Evolutionary conservation across 169 alveolate genomes (phyloP).

Genomic region (Cryptosporidium viatorum): DNA sequence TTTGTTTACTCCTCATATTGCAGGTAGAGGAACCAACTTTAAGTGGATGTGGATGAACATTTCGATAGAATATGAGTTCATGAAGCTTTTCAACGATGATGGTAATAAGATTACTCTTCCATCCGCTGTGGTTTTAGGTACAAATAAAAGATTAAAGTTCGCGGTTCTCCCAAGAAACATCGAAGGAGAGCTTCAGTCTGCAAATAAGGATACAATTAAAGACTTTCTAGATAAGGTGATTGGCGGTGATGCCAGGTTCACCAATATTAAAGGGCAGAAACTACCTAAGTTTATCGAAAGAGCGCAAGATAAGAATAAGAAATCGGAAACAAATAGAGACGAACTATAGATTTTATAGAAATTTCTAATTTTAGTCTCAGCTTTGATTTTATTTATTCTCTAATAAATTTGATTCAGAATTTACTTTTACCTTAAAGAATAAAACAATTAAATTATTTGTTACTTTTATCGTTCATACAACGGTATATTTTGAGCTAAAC

Average conservation of each 20-base stretch:
- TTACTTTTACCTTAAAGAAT: too few species aligned
- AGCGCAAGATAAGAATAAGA: background rate
- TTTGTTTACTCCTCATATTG: slow-evolving; percentile 84
- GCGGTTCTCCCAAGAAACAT: slow-evolving; percentile 76
- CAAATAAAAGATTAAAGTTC: slow-evolving; percentile 85
- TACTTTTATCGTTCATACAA: background rate
- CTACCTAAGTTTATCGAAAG: slow-evolving; percentile 81
- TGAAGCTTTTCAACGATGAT: slow-evolving; percentile 79
- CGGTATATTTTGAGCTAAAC: too few species aligned
- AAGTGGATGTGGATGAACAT: slow-evolving; percentile 90
- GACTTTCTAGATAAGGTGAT: slow-evolving; percentile 85
- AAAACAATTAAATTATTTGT: background rate
- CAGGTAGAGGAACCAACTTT: slow-evolving; percentile 83
- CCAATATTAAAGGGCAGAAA: slow-evolving; percentile 82
- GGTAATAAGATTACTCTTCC: slow-evolving; percentile 79
- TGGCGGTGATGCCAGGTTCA: slow-evolving; percentile 88
- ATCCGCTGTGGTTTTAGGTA: slow-evolving; percentile 86
- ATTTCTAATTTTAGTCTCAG: background rate
- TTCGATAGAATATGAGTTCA: slow-evolving; percentile 82
- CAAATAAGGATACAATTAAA: slow-evolving; percentile 81
- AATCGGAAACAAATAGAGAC: slow-evolving; percentile 7
- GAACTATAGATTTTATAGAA: slow-evolving; percentile 22
- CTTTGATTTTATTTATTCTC: too few species aligned
- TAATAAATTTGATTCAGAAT: background rate
- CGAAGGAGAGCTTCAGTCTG: slow-evolving; percentile 80